These are phyloP conservation scores for Claviceps purpurea DNA, from an alignment of 2,329 filamentous ascomycete species.

Conservation along the genomic window DNA sequence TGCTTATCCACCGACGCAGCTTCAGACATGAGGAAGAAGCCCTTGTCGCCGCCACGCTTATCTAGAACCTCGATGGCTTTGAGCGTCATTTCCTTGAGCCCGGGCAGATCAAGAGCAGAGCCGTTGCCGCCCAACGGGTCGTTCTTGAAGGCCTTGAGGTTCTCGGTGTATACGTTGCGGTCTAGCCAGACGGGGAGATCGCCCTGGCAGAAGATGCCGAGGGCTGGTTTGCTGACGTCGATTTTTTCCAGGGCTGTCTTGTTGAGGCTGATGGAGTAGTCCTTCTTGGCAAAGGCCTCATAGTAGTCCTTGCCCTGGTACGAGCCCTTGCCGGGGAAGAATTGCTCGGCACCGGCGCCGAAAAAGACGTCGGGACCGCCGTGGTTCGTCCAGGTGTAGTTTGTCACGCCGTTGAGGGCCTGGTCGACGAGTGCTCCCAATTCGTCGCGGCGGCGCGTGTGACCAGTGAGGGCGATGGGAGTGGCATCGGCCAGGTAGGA, in stretches of 20 bases:
- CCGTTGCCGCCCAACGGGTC: slow-evolving; percentile 51
- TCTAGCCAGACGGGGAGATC: slow-evolving; percentile 80
- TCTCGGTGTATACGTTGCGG: slow-evolving; percentile 64
- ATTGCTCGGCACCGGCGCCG: slow-evolving; percentile 72
- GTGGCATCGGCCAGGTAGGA: slow-evolving; percentile 73
- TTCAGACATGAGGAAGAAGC: slow-evolving; percentile 82
- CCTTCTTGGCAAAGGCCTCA: slow-evolving; percentile 56
- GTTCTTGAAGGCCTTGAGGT: slow-evolving; percentile 53
- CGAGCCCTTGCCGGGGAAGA: slow-evolving; percentile 50
- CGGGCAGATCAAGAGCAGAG: slow-evolving; percentile 61
- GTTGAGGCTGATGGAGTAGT: slow-evolving; percentile 61
- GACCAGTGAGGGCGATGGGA: slow-evolving; percentile 59
- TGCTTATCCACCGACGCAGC: slow-evolving; percentile 80
- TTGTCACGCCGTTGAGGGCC: slow-evolving; percentile 60
- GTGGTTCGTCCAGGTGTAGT: slow-evolving; percentile 70
- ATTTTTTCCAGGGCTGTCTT: slow-evolving; percentile 53
- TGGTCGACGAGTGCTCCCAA: slow-evolving; percentile 65
- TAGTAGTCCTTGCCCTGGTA: slow-evolving; percentile 68
- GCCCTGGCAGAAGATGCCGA: slow-evolving; percentile 64
- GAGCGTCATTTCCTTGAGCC: slow-evolving; percentile 79
- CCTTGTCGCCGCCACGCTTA: slow-evolving; percentile 50
- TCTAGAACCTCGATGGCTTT: slow-evolving; percentile 75
- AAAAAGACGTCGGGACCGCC: slow-evolving; percentile 69
- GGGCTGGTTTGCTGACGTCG: slow-evolving; percentile 45
- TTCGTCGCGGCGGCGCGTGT: slow-evolving; percentile 55